Evolutionary conservation across 2,329 filamentous ascomycete species (phyloP), one percentile per base, ranked within the genome.

Genomic region (Dothideomycetes sp.): DNA sequence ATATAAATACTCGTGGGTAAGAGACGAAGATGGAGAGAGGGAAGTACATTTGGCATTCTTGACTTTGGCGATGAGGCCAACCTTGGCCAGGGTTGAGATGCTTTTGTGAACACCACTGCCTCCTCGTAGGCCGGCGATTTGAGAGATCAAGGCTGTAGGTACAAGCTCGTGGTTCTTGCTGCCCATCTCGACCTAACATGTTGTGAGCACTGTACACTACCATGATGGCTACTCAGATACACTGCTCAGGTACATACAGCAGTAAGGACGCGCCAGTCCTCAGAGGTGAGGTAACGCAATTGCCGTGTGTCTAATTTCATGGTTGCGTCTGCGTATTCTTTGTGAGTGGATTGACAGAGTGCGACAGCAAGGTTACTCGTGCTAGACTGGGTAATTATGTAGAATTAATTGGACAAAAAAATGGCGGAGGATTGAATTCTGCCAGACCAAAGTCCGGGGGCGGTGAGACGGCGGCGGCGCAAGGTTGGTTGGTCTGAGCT

Each of bases 141-240:
- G 84, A 44, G 82, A 79, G 50, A 98, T 96, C 49, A 96, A 64
- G 4, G 85, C 69, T 11, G 89, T 96, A 6, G 91, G 91, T 2
- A 98, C 89, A 43, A 98, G 74, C 66, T 98, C 91, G 69, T 98
- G 91, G 65, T 96, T 96, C 62, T 85, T 88, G 64, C 84, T 93
- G 56, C 88, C 89, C 64, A 81, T 80, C 63, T 98, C 91, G 54
- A 93, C 84, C 87, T 94, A 62, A 41, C 46, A 47, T 40, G 38
- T 40, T 51, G 53, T 47, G 28, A 42, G 36, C 32, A n/a, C 19
- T 20, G 17, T n/a, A 12, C 23, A 7, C 11, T 19, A 20, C 10
- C 3, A 13, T n/a, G 9, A 33, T 13, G 5, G 4, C 10, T 6
- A 5, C 9, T 22, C 1, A 10, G 25, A 9, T 39, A 46, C 20